Conservation (phyloP, 228 moss, liverwort and hornwort genomes). For the Sphagnum fallax region DNA sequence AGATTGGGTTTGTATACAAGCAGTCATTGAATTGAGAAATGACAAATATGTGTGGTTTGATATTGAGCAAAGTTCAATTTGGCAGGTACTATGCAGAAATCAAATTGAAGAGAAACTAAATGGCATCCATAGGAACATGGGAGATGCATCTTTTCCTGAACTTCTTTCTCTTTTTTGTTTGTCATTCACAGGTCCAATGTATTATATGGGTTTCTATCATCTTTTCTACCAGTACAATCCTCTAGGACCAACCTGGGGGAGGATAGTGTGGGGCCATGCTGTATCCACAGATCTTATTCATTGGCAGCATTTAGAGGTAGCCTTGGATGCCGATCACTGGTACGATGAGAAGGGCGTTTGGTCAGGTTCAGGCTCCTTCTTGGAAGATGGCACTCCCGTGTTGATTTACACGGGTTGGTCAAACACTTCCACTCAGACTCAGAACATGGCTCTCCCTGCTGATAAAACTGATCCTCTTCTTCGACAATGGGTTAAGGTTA, state of each 20-base stretch:
- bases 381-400: constrained; percentile 53
- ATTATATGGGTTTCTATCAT: constrained; percentile 85
- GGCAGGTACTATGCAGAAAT: not conserved
- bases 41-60: not conserved
- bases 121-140: not conserved
- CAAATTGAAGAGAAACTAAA: not conserved
- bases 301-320: constrained; percentile 64
- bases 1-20: not conserved
- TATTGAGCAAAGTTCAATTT: not conserved
- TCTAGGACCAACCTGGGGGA: constrained; percentile 56
- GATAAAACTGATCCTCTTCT: constrained; percentile 67
- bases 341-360: constrained; percentile 80
- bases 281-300: constrained; percentile 69
- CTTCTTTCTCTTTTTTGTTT: not conserved
- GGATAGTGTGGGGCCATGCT: constrained; percentile 80
- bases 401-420: constrained; percentile 76
- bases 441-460: constrained; percentile 59
- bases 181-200: constrained; percentile 53
- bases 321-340: constrained; percentile 67
- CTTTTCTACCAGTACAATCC: constrained; percentile 90
- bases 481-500: constrained; percentile 51
- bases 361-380: constrained; percentile 69
- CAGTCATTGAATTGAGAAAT: not conserved
- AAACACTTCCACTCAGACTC: constrained; percentile 33
- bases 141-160: not conserved